Conservation (phyloP, 2,329 filamentous ascomycete genomes). For the Hypoxylon sp. region DNA sequence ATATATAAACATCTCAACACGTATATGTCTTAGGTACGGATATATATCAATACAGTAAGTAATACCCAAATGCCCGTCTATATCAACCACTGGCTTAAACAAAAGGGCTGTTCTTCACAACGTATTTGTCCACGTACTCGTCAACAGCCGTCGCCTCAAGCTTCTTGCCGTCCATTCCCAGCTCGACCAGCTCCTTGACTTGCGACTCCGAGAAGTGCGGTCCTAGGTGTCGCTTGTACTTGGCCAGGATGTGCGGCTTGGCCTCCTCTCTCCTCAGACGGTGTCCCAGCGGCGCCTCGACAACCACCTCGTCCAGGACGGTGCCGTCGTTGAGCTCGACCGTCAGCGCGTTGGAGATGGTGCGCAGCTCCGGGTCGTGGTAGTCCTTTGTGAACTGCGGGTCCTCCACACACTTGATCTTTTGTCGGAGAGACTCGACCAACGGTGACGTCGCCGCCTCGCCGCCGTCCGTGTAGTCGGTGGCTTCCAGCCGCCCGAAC, state of each 20-base stretch:
- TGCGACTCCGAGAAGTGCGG: conserved; percentile 80
- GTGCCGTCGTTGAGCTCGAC: conserved; percentile 96
- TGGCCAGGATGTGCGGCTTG: conserved; percentile 94
- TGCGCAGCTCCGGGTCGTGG: conserved; percentile 91
- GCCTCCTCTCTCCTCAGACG: conserved; percentile 91
- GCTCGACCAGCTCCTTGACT: conserved; percentile 82
- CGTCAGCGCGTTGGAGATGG: conserved; percentile 95
- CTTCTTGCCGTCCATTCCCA: conserved; percentile 77
- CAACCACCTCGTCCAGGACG: conserved; percentile 85
- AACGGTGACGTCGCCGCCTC: conserved; percentile 91
- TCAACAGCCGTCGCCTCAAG: conserved; percentile 86
- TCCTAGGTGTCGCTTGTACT: conserved; percentile 91
- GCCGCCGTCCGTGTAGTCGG: conserved; percentile 90
- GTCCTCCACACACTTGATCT: conserved; percentile 96
- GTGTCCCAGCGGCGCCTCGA: conserved; percentile 95
- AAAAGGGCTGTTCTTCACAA: conserved; percentile 69
- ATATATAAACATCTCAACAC: background rate
- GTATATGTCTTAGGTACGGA: background rate
- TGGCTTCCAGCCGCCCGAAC: conserved; percentile 91
- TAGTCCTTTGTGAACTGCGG: conserved; percentile 94
- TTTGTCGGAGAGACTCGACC: conserved; percentile 89
- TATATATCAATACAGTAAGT: background rate
- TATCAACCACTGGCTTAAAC: conserved; percentile 44
- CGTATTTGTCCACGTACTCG: conserved; percentile 81
- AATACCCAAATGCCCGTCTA: conserved; percentile 1